Evolutionary conservation across 139 green algal species (phyloP), one percentile per base, ranked within the genome.

Genomic region (Deuterostichococcus epilithicus): DNA sequence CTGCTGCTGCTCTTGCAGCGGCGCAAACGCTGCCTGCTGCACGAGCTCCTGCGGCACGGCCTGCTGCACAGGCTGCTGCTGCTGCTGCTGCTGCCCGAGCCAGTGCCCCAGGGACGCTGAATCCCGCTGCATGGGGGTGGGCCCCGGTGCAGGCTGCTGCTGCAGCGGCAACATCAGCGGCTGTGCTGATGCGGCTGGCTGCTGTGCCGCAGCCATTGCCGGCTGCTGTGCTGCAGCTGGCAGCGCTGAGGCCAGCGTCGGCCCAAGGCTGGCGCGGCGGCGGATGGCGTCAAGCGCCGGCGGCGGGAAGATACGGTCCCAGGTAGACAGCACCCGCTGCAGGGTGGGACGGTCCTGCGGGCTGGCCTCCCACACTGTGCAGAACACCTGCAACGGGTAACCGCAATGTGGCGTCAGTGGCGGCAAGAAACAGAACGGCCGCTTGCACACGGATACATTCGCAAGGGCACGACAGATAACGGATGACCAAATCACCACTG

Each of bases 241-340:
- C 3, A 20, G 13, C 10, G 13, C 52, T 5, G 52, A 63, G 3
- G 52, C 65, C 65, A 36, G 65, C 5, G 13, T 73, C 15, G 44
- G 44, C 25, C 28, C 67, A 45, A 81, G 38, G 1, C n/a, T 34
- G 37, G 77, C 32, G 13, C 73, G 66, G 2, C 35, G 42, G 5
- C 68, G 45, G 22, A 93, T 83, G 26, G 65, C 74, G 1, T 76
- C 59, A 20, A 93, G 79, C 45, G 86, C 38, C 15, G 59, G 28
- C 0, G 68, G 28, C 18, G 86, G 73, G 38, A 92, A 89, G n/a
- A 92, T 66, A 26, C 63, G 65, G 1, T 32, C 34, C 89, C 89
- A 93, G 1, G 87, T 92, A n/a, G 30, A 32, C 70, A 90, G 79
- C 63, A 95, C 77, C 45, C 87, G 88, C 37, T 76, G 66, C 30